Conservation (phyloP, 148 eudicot genomes). For the Suaeda aralocaspica region DNA sequence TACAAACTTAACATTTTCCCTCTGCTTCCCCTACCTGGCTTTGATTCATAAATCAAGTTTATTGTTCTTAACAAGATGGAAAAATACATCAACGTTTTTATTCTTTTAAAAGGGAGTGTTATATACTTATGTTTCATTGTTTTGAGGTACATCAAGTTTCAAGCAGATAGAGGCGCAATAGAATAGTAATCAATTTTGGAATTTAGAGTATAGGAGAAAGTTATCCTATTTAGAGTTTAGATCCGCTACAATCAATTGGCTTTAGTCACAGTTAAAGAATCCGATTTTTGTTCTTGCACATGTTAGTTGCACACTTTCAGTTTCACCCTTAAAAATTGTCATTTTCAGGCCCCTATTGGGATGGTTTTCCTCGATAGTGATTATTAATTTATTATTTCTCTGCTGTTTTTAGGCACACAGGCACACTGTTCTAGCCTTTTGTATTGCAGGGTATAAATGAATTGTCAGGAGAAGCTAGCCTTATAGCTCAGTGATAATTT, state of each 20-base stretch:
- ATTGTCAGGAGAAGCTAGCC: neutral
- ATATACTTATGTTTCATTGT: neutral
- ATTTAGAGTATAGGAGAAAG: neutral
- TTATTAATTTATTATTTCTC: neutral
- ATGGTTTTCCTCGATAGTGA: too few species aligned
- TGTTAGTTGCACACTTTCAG: too few species aligned
- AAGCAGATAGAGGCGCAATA: neutral
- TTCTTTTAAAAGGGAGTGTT: neutral
- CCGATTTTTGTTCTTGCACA: neutral
- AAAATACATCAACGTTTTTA: neutral
- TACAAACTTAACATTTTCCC: neutral
- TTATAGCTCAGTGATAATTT: neutral
- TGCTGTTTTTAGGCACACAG: neutral
- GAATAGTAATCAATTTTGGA: neutral
- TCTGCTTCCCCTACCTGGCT: neutral
- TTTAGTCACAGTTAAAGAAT: too few species aligned
- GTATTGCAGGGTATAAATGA: neutral
- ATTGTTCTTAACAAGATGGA: neutral
- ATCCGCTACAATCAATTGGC: too few species aligned
- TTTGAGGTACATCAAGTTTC: neutral
- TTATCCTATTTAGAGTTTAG: neutral
- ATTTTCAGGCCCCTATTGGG: too few species aligned
- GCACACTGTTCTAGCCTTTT: neutral
- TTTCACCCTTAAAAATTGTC: too few species aligned
- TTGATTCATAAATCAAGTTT: neutral